These are phyloP conservation scores for Boletus huronensis DNA, from an alignment of 768 basidiomycete species.

Conservation along the genomic window DNA sequence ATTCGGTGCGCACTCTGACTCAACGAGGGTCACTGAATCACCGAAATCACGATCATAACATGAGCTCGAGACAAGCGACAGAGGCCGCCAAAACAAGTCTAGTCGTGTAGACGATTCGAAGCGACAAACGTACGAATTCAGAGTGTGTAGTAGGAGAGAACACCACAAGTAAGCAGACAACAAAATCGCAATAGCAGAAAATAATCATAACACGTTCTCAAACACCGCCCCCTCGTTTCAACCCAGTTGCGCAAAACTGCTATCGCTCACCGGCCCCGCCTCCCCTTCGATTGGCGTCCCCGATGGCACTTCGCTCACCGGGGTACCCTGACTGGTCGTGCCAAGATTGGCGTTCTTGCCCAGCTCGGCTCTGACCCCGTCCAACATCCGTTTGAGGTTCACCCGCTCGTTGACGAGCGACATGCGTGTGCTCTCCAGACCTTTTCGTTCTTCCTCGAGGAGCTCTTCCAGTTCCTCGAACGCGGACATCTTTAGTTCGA, in stretches of 20 bases:
- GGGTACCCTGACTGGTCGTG: conserved; percentile 58
- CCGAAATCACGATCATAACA: neutral
- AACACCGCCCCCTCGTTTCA: conserved; percentile 15
- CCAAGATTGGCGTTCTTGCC: conserved; percentile 51
- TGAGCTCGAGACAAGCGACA: neutral
- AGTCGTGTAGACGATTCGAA: conserved; percentile 4
- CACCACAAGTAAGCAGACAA: conserved; percentile 13
- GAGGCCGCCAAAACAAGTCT: neutral
- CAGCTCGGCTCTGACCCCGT: conserved; percentile 62
- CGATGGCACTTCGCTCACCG: conserved; percentile 49
- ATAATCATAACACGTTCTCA: conserved; percentile 22
- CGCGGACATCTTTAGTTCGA: conserved; percentile 91
- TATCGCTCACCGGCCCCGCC: conserved; percentile 54
- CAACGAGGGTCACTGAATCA: neutral
- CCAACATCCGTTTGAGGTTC: conserved; percentile 67
- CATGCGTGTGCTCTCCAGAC: conserved; percentile 79
- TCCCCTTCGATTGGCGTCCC: conserved; percentile 47
- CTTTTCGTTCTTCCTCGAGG: conserved; percentile 84
- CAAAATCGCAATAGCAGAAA: conserved; percentile 23
- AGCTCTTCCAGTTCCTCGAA: conserved; percentile 93
- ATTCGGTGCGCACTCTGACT: too few relatives aligned
- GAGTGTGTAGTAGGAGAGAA: neutral
- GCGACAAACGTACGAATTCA: conserved; percentile 3
- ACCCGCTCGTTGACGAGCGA: conserved; percentile 77
- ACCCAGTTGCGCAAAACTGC: conserved; percentile 49